Evolutionary conservation across 441 rosid species (phyloP).

Genomic region (Biscutella auriculata): DNA sequence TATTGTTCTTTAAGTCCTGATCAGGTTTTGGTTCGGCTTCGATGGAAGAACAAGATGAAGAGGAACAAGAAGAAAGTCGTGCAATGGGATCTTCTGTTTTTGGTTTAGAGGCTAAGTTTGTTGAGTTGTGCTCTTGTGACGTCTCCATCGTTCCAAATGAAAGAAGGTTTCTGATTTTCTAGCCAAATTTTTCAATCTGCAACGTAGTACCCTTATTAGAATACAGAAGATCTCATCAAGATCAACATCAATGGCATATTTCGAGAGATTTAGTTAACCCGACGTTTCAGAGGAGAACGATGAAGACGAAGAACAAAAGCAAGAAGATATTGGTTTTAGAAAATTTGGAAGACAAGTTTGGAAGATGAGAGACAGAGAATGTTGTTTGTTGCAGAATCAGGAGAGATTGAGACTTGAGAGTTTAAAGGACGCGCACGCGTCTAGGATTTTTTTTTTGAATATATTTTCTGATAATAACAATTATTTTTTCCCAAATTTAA

Average conservation of each 20-base stretch:
- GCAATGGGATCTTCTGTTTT: slow-evolving; percentile 1
- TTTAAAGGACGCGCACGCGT: slow-evolving; percentile 24
- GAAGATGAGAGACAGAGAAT: not conserved
- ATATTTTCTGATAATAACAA: not conserved
- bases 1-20: not conserved
- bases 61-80: slow-evolving; percentile 17
- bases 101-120: no score
- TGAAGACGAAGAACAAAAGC: slow-evolving; percentile 19
- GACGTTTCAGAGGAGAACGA: not conserved
- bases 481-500: slow-evolving; percentile 6
- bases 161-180: no score
- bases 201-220: no score
- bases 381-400: not conserved
- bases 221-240: no score
- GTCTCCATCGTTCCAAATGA: no score
- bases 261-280: slow-evolving; percentile 5
- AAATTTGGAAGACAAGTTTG: slow-evolving; percentile 4
- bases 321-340: slow-evolving; percentile 8
- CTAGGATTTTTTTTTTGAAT: not conserved
- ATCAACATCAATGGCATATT: not conserved
- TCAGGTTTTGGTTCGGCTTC: slow-evolving; percentile 24
- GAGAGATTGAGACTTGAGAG: slow-evolving; percentile 6
- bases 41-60: slow-evolving; percentile 25
- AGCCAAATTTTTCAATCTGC: no score
- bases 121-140: no score